Conservation (phyloP, 1,284 basidiomycete species). For the Coniferiporia weirii region DNA sequence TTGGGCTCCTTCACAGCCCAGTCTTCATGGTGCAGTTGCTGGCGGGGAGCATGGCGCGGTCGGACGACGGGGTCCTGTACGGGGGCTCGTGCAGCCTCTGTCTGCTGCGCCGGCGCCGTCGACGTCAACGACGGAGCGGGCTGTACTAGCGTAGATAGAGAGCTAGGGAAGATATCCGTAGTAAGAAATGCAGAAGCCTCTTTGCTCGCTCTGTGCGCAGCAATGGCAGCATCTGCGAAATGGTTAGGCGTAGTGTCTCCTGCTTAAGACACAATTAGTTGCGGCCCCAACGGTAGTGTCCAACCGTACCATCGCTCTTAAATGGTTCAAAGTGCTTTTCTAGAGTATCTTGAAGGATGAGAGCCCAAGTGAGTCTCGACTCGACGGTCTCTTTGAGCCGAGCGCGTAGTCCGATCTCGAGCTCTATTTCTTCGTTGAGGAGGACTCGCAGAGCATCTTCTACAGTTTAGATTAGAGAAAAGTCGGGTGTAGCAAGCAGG, state of each 20-base stretch:
- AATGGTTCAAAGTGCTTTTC: constrained; percentile 25
- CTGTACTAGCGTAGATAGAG: background rate
- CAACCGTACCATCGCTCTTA: background rate
- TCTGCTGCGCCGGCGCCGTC: background rate
- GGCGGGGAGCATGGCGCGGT: constrained; percentile 31
- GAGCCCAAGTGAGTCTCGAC: constrained; percentile 63
- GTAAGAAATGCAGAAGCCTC: constrained; percentile 2
- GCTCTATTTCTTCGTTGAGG: constrained; percentile 47
- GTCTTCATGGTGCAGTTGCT: constrained; percentile 25
- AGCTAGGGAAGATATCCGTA: background rate
- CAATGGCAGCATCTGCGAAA: constrained; percentile 9
- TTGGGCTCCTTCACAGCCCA: constrained; percentile 28
- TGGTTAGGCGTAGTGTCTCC: constrained; percentile 1
- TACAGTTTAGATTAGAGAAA: background rate
- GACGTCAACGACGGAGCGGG: background rate
- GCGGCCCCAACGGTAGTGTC: background rate
- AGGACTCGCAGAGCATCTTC: constrained; percentile 13
- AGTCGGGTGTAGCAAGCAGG: background rate
- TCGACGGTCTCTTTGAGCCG: constrained; percentile 51
- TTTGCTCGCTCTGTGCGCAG: constrained; percentile 9
- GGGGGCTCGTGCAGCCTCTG: constrained; percentile 22
- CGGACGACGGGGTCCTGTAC: constrained; percentile 21
- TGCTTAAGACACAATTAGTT: background rate
- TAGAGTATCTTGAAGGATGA: constrained; percentile 49
- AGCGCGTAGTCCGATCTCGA: constrained; percentile 58